Evolutionary conservation across 2,329 filamentous ascomycete genomes (phyloP), one percentile per base, ranked within the genome.

Genomic region (Aspergillus viridinutans): DNA sequence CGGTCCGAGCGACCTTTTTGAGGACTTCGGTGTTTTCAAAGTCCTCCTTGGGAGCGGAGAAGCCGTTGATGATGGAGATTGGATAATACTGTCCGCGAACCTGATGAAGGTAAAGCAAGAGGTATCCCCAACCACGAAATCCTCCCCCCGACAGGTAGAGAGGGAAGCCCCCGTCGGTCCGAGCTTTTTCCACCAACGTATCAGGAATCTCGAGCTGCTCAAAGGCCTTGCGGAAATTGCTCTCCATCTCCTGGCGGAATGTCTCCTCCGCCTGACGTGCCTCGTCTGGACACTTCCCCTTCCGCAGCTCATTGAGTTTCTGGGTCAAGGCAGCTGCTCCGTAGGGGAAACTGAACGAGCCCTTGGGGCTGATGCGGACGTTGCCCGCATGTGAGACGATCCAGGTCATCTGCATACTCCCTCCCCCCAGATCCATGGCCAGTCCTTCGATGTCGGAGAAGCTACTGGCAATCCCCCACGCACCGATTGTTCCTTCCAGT

Each of bases 131-230:
- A 20, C 92, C 92, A 25, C 92, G 82, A 69, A 96, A 95, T 0
- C 92, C 92, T 26, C 92, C 92, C 28, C 92, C 92, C 58, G 90
- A 95, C 56, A 96, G 84, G 69, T 92, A 96, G 9, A 96, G 78
- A 12, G 87, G 84, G 54, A 91, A 80, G 1, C 82, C 82, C 2
- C 77, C 77, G 3, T 78, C 66, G 10, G 73, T 66, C 26, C 75
- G 69, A 10, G 79, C 78, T 28, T 73, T 66, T 10, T 79, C 68
- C 1, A 78, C 63, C 3, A 85, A 72, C n/a, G 79, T 74, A 4
- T 75, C 68, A 1, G 92, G 84, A 1, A 88, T 74, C 5, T 79
- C 71, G 4, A 89, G 74, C 20, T 74, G 68, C n/a, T 78, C 72
- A 55, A 90, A 88, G 1, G 88, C 85, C 8, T 75, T 71, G 43